Base-by-base conservation (phyloP, 345 rosid species). In the Populus tremula region DNA sequence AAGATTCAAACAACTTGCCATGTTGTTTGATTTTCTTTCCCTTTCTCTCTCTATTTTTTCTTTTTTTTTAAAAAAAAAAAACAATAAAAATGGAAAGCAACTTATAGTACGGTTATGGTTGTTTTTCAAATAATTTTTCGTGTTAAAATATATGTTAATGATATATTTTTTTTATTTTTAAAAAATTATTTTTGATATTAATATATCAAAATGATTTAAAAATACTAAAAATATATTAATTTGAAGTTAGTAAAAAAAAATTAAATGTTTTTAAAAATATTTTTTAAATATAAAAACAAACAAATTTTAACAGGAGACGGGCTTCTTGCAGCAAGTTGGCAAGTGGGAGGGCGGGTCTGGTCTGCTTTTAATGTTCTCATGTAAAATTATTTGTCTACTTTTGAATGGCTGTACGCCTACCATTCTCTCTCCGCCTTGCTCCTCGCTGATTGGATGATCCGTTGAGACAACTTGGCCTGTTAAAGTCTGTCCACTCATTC, bases 321-420 rank as follows among this genome's bases (percentile, higher is more conserved):
- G 38, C 79, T 70, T 67, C 43, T 56, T n/a, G 5, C 5, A 61
- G 89, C 91, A 89, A 89, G 90, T 87, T 86, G 90, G 73, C 90
- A 87, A 83, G 88, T 87, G 80, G 89, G 73, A 3, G 39, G 53
- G 35, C 5, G 36, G 36, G 36, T 4, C 36, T 33, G 54, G 71
- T 8, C 45, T 73, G 72, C 74, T 82, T 78, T 83, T 74, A 72
- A 78, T 85, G 75, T 78, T 76, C 80, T 41, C 72, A 65, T 80
- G 83, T 31, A 38, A 38, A 77, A 1, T 72, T 33, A 33, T 33
- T 33, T 79, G 72, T 79, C 75, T 70, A 9, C 77, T 81, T 80
- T 84, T 80, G 36, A 82, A 82, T 76, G 80, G 80, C 39, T 82
- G 78, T 77, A 81, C 85, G 86, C 85, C 81, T 77, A 53, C 82